Percentiles rank a stretch among this genome's conserved stretches.
Evolutionary conservation across 441 rosid species (phyloP).

Genomic region (Monsonia emarginata): DNA sequence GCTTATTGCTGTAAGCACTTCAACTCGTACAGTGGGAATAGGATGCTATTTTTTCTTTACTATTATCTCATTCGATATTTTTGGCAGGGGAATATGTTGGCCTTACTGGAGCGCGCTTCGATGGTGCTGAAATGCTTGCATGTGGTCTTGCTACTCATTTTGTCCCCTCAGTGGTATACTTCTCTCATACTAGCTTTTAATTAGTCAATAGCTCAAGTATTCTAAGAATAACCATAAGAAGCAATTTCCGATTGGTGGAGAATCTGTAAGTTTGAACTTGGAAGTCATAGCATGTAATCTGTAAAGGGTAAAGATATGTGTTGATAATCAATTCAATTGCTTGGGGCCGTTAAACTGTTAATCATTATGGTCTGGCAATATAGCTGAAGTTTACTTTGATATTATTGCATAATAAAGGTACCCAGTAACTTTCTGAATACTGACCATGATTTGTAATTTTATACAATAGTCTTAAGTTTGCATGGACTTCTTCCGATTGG

Average conservation of each 20-base stretch:
- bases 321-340: too few species aligned
- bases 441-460: too few species aligned
- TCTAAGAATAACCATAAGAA: not conserved
- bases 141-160: slow-evolving; percentile 87
- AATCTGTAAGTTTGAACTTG: not conserved
- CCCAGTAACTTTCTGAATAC: too few species aligned
- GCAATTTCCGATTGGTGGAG: too few species aligned
- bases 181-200: slow-evolving; percentile 1
- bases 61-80: slow-evolving; percentile 8
- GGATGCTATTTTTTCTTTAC: not conserved
- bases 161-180: slow-evolving; percentile 51
- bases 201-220: not conserved
- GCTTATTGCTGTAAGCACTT: not conserved
- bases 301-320: too few species aligned
- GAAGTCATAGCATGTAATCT: not conserved
- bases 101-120: slow-evolving; percentile 70
- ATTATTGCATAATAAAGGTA: not conserved
- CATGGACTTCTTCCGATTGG: not conserved
- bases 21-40: not conserved
- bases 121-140: slow-evolving; percentile 77
- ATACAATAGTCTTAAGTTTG: not conserved
- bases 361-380: not conserved
- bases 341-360: not conserved
- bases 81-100: slow-evolving; percentile 69
- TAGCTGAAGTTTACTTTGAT: not conserved